phyloP scores from a whole-genome alignment of 1,139 yeast species.

The Blastobotrys proliferans region DNA sequence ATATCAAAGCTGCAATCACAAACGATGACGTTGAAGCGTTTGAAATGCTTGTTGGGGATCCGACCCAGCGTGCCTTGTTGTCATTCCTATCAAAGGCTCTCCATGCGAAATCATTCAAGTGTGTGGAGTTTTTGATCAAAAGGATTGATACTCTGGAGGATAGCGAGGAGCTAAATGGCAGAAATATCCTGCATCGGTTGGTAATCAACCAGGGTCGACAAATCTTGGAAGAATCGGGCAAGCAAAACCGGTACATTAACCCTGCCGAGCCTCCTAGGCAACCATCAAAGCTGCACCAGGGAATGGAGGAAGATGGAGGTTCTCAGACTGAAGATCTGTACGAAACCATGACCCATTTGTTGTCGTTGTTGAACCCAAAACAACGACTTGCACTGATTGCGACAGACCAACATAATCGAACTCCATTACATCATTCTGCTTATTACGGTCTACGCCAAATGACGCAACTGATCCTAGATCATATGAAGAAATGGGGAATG shows the following conservation, averaged over 20 bases:
- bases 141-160: slow-evolving; percentile 52
- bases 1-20: slow-evolving; percentile 21
- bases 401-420: slow-evolving; percentile 70
- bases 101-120: slow-evolving; percentile 43
- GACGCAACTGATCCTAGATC: slow-evolving; percentile 52
- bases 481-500: slow-evolving; percentile 49
- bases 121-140: slow-evolving; percentile 54
- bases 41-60: slow-evolving; percentile 11
- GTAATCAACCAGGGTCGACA: slow-evolving; percentile 71
- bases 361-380: slow-evolving; percentile 49
- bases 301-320: slow-evolving; percentile 11
- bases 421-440: slow-evolving; percentile 88
- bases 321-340: slow-evolving; percentile 40
- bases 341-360: slow-evolving; percentile 49
- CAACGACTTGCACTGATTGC: slow-evolving; percentile 55
- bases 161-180: slow-evolving; percentile 68
- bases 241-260: slow-evolving; percentile 29
- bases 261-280: slow-evolving; percentile 50
- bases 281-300: slow-evolving; percentile 18
- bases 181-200: slow-evolving; percentile 82
- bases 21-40: slow-evolving; percentile 32
- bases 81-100: slow-evolving; percentile 65
- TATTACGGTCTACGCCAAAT: slow-evolving; percentile 77
- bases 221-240: slow-evolving; percentile 14
- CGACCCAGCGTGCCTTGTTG: slow-evolving; percentile 42